Base-by-base conservation (phyloP, 2,329 filamentous ascomycete genomes). In the Fusarium sp. region DNA sequence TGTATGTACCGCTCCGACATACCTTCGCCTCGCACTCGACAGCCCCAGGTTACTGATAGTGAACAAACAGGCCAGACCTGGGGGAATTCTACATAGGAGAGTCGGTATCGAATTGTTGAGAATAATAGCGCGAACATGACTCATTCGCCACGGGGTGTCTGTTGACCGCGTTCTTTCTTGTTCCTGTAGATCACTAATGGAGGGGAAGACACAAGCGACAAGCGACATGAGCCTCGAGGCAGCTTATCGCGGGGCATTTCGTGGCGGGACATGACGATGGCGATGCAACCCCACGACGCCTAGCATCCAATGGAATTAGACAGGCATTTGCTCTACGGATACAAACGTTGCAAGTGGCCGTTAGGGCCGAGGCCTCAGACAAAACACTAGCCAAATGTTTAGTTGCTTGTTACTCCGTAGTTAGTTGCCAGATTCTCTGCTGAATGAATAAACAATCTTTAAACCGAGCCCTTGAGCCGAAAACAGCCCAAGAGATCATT, bases 151-250 rank as follows among this genome's bases (percentile, higher is more conserved):
- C 65, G 55, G 30, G 26, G 48, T 30, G 20, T 28, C 59, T 24
- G 50, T 55, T 44, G 24, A 50, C 38, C 55, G 39, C 48, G 47
- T 57, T 56, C 36, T 53, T 48, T 53, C 38, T 36, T 44, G 65
- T 77, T 68, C 74, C 72, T 77, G 74, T 68, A 75, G 72, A 78
- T 77, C 75, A 67, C 51, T 66, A 61, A 69, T 42, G 51, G 66
- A 72, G 75, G 63, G 69, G 59, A 72, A 55, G 47, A 42, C 51
- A 66, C 36, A 58, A 35, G 24, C 39, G 24, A 66, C 30, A 58
- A 35, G 24, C 39, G 24, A 55, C 20, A 48, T 30, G 41, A 67
- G 57, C 45, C 61, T 75, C 58, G 54, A 62, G 47, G 48, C 58
- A 66, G 45, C 47, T 69, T 65, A 72, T 72, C 72, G 72, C 68